Conservation (phyloP, 768 basidiomycete species). For the Lanmaoa pseudosensibilis region DNA sequence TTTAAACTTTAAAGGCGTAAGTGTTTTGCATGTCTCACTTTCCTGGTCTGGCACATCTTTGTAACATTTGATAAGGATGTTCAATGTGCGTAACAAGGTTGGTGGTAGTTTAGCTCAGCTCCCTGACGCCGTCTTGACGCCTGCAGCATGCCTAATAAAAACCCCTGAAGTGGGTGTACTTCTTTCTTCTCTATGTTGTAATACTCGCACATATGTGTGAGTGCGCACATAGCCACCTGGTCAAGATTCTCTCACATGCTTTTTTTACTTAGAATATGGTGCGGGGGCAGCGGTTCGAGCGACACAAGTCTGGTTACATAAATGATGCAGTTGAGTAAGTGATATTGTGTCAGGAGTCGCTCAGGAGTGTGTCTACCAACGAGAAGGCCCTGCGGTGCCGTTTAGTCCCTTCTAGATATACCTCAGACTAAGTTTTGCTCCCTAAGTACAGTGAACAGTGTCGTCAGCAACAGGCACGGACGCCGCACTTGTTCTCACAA, state of each 20-base stretch:
- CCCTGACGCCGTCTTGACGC: neutral
- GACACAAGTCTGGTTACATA: too few species aligned
- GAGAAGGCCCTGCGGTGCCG: too few species aligned
- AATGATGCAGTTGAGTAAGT: too few species aligned
- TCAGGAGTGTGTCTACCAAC: neutral
- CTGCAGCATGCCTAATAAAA: constrained; percentile 24
- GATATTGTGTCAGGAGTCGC: too few species aligned
- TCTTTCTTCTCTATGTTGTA: constrained; percentile 27
- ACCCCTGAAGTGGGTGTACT: constrained; percentile 32
- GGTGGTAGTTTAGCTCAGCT: neutral
- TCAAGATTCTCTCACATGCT: too few species aligned
- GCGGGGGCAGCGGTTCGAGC: too few species aligned
- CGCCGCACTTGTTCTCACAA: neutral
- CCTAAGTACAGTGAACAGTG: neutral
- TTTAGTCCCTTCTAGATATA: too few species aligned
- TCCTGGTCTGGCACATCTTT: constrained; percentile 15
- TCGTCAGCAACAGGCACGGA: neutral
- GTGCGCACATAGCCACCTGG: neutral
- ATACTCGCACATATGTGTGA: constrained; percentile 21
- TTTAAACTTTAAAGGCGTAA: neutral
- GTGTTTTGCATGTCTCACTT: neutral
- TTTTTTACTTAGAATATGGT: too few species aligned
- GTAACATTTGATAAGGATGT: constrained; percentile 23
- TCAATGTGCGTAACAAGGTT: constrained; percentile 19
- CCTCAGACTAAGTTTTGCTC: neutral